Evolutionary conservation across 495 filamentous ascomycete species (phyloP), one percentile per base, ranked within the genome.

Genomic region (Daldinia bambusicola): DNA sequence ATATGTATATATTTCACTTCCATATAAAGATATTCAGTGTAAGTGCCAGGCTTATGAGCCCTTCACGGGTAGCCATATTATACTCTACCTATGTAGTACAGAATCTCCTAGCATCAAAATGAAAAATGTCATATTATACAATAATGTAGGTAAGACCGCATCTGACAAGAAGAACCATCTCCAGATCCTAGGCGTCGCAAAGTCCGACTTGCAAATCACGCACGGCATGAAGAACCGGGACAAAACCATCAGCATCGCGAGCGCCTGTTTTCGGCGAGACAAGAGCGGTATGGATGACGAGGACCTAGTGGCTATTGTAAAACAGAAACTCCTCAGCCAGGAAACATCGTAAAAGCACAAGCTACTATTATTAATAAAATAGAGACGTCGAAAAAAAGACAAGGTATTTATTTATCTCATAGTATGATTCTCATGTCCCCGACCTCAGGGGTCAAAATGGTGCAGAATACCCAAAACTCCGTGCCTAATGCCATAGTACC

Each of bases 141-240:
- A 26, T 26, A 26, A 3, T 6, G 31, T 30, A 53, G 50, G 50
- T 53, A 53, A 32, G 50, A 32, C 0, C 1, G 3, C 37, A 60
- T n/a, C 18, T 61, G 53, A 61, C 51, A 65, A 69, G 41, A 58
- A 26, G 1, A 26, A 26, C 1, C 22, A 16, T 20, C 30, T 50
- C 40, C 62, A 53, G 31, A 61, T 64, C 59, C 34, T 72, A 87
- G 88, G 85, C 16, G 82, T 89, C 14, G 85, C 89, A 36, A 92
- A 90, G 70, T 90, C 89, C 22, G 84, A 85, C 55, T 77, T 93
- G 12, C 82, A 84, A 38, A 86, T 93, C 37, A 85, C 85, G 41
- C 88, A 88, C 18, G 90, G 90, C 2, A 75, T 82, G 58, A 91
- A 89, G 71, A 87, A 84, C 16, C 76, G 86, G 16, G 86, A 86